Evolutionary conservation across 2,329 filamentous ascomycete species (phyloP).

Genomic region (Cercospora sp.): DNA sequence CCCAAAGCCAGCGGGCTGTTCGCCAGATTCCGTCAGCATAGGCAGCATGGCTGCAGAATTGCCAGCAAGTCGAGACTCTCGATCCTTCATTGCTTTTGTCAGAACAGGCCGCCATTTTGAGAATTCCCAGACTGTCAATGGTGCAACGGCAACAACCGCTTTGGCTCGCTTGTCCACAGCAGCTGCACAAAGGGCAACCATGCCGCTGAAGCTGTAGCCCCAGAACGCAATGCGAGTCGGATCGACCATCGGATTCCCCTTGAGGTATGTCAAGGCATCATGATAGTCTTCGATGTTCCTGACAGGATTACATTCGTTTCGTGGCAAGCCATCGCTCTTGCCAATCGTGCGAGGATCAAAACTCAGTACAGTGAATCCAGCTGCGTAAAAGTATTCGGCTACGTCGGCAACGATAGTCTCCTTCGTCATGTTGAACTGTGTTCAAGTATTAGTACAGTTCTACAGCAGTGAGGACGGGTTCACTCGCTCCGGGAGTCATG

Average conservation of each 20-base stretch:
- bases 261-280: conserved; percentile 43
- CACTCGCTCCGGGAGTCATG: conserved; percentile 17
- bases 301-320: conserved; percentile 43
- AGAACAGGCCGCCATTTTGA: conserved; percentile 32
- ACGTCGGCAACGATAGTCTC: neutral
- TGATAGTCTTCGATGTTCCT: conserved; percentile 39
- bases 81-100: conserved; percentile 41
- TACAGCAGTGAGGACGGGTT: neutral
- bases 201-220: conserved; percentile 41
- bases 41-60: conserved; percentile 45
- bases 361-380: conserved; percentile 41
- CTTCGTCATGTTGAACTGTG: neutral
- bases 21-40: conserved; percentile 41
- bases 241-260: conserved; percentile 35
- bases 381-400: conserved; percentile 37
- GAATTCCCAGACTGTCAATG: conserved; percentile 25
- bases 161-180: conserved; percentile 39
- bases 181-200: conserved; percentile 35
- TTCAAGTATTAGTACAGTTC: neutral
- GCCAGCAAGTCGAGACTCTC: conserved; percentile 44
- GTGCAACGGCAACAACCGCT: conserved; percentile 34
- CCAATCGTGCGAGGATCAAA: conserved; percentile 45
- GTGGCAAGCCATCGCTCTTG: conserved; percentile 43
- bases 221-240: conserved; percentile 40
- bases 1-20: conserved; percentile 43